These are phyloP conservation scores for Penicillium longicatenatum DNA, from an alignment of 495 filamentous ascomycete genomes.

Conservation along the genomic window DNA sequence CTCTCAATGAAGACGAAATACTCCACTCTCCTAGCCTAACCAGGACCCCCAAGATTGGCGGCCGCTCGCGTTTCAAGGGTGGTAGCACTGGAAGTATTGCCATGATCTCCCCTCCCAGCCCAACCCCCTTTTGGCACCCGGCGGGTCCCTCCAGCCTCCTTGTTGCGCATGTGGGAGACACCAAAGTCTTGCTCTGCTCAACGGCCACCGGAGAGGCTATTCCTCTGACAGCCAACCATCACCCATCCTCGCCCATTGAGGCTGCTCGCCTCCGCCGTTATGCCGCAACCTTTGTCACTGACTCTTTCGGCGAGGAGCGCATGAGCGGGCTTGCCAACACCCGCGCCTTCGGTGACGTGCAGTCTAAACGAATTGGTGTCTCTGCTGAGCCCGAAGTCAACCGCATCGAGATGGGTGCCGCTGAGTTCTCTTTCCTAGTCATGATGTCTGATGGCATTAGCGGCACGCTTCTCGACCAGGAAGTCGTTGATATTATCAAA, in stretches of 20 bases:
- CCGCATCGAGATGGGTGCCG: constrained; percentile 71
- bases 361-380: constrained; percentile 88
- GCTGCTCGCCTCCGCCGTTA: constrained; percentile 81
- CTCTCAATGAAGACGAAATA: constrained; percentile 79
- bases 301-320: constrained; percentile 96
- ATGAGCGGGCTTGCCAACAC: constrained; percentile 93
- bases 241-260: constrained; percentile 83
- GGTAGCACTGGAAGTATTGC: constrained; percentile 89
- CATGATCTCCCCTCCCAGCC: constrained; percentile 86
- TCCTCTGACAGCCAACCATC: constrained; percentile 85
- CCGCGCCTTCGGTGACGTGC: constrained; percentile 88
- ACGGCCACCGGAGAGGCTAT: constrained; percentile 75
- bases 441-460: constrained; percentile 87
- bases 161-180: constrained; percentile 93
- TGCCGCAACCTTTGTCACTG: constrained; percentile 83
- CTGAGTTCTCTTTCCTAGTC: constrained; percentile 85
- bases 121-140: constrained; percentile 94
- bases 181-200: constrained; percentile 81
- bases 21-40: constrained; percentile 64
- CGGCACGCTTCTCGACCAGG: constrained; percentile 81
- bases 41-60: constrained; percentile 63
- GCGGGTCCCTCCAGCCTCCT: constrained; percentile 77
- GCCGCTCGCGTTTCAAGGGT: constrained; percentile 78
- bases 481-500: constrained; percentile 94
- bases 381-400: constrained; percentile 88